phyloP scores from a whole-genome alignment of 768 basidiomycete species.

The Hericium erinaceus region DNA sequence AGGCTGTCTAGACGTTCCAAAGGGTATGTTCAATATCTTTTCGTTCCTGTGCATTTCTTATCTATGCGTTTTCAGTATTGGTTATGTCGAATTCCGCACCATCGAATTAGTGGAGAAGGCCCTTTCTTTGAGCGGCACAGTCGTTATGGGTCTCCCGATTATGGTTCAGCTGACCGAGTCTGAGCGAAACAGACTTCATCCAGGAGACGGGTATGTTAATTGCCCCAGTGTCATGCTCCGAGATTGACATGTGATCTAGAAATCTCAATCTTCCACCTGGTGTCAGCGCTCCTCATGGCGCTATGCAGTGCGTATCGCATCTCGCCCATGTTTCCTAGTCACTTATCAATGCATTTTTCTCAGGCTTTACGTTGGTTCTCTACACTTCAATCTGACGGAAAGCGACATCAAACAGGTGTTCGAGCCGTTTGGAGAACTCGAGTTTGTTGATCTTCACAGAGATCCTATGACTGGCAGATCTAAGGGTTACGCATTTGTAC shows the following conservation, averaged over 20 bases:
- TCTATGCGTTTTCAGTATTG: slow-evolving; percentile 52
- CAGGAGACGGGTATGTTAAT: slow-evolving; percentile 69
- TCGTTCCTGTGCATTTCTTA: not conserved
- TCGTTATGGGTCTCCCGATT: slow-evolving; percentile 97
- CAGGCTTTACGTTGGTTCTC: slow-evolving; percentile 92
- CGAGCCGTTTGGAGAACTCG: slow-evolving; percentile 95
- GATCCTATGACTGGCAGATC: slow-evolving; percentile 92
- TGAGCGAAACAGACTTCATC: slow-evolving; percentile 83
- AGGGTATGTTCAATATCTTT: slow-evolving; percentile 50
- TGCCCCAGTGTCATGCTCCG: not conserved
- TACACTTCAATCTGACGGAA: slow-evolving; percentile 95
- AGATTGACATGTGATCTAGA: slow-evolving; percentile 24
- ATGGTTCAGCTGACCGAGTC: slow-evolving; percentile 96
- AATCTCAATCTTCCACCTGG: slow-evolving; percentile 81
- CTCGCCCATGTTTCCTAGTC: slow-evolving; percentile 16
- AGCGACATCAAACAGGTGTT: slow-evolving; percentile 99
- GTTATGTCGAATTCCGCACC: slow-evolving; percentile 92
- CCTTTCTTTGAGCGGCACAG: slow-evolving; percentile 80
- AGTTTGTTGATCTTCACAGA: slow-evolving; percentile 96
- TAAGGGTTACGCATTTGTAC: slow-evolving; percentile 97
- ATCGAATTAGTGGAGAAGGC: slow-evolving; percentile 91
- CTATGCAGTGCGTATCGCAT: slow-evolving; percentile 64
- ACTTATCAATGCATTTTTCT: slow-evolving; percentile 8
- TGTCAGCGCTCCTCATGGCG: slow-evolving; percentile 64
- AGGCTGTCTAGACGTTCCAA: slow-evolving; percentile 93